Evolutionary conservation across 495 filamentous ascomycete species (phyloP).

Genomic region (Rostrohypoxylon terebratum): DNA sequence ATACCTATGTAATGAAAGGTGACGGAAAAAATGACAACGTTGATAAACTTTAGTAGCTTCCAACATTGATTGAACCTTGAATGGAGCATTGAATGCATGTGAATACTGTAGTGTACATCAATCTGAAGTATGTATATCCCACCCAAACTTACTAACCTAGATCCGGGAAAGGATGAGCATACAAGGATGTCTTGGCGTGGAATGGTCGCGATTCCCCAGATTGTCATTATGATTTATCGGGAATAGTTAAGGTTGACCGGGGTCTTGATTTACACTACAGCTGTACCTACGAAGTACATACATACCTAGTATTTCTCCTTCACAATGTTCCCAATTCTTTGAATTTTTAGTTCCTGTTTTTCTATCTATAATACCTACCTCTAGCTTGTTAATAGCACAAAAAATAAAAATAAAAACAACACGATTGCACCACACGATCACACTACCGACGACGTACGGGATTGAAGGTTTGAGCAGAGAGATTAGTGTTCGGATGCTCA

Average conservation of each 20-base stretch:
- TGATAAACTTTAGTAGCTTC: no score
- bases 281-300: no score
- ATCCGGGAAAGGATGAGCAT: constrained; percentile 36
- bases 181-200: constrained; percentile 31
- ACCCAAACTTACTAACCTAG: not conserved
- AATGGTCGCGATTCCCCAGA: constrained; percentile 45
- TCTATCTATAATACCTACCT: not conserved
- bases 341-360: constrained; percentile 7
- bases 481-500: constrained; percentile 33
- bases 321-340: constrained; percentile 17
- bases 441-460: constrained; percentile 14
- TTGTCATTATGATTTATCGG: constrained; percentile 31
- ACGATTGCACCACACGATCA: not conserved
- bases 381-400: no score
- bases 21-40: constrained; percentile 2
- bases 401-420: not conserved
- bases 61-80: not conserved
- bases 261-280: constrained; percentile 34
- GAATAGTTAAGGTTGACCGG: constrained; percentile 21
- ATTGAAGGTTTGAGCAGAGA: constrained; percentile 24
- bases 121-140: constrained; percentile 21
- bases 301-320: constrained; percentile 24
- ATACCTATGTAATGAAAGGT: no score
- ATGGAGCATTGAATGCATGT: constrained; percentile 10
- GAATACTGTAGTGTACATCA: constrained; percentile 16